Percentiles rank a stretch among this genome's conserved stretches.
phyloP scores from a whole-genome alignment of 2,329 filamentous ascomycete genomes.

The Nannizzia gypsea region DNA sequence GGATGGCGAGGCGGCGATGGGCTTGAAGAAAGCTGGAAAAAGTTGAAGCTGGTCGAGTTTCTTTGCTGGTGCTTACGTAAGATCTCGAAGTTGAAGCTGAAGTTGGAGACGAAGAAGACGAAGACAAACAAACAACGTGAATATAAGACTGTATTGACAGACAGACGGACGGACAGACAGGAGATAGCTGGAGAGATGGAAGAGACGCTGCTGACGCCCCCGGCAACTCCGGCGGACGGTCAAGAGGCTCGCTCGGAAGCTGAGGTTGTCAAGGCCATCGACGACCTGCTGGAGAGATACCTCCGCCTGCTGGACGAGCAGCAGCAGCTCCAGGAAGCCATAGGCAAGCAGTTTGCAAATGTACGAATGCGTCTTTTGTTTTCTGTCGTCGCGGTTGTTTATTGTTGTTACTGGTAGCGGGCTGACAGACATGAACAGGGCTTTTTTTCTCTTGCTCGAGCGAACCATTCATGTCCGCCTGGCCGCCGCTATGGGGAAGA shows the following conservation, averaged over 20 bases:
- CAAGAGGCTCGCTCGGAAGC: slow-evolving; percentile 14
- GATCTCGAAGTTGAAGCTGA: not conserved
- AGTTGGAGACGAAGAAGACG: not conserved
- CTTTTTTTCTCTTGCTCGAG: slow-evolving; percentile 38
- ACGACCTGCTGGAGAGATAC: slow-evolving; percentile 33
- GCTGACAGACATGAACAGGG: slow-evolving; percentile 24
- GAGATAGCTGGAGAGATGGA: not conserved
- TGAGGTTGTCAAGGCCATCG: slow-evolving; percentile 26
- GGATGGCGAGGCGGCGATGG: too few relatives aligned
- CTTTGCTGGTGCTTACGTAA: not conserved
- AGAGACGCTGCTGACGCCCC: slow-evolving; percentile 12
- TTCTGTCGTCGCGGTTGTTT: not conserved
- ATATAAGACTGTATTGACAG: not conserved
- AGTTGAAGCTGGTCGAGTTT: not conserved
- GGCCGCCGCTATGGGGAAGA: slow-evolving; percentile 38
- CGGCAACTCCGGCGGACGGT: slow-evolving; percentile 13
- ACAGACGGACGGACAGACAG: not conserved
- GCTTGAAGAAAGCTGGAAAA: not conserved
- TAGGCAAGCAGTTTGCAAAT: slow-evolving; percentile 29
- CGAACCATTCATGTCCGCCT: slow-evolving; percentile 37
- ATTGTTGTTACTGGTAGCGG: not conserved
- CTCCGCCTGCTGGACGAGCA: slow-evolving; percentile 34
- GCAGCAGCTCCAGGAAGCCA: slow-evolving; percentile 28
- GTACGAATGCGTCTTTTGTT: slow-evolving; percentile 19
- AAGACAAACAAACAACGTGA: not conserved